Conservation (phyloP, 352 stramenopile genomes). For the Ophiocytium majus region DNA sequence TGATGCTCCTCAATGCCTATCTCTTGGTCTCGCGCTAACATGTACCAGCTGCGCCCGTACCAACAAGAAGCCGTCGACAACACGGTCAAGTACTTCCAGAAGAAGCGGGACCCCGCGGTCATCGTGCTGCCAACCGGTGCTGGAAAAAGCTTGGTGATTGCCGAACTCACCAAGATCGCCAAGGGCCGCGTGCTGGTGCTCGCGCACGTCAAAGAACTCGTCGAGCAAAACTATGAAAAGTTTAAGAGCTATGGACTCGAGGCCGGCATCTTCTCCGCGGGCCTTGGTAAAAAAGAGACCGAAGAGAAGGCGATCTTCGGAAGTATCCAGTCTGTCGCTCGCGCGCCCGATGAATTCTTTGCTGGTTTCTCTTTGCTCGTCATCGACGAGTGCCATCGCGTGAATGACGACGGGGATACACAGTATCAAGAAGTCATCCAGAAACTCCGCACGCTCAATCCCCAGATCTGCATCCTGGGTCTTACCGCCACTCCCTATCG, state of each 20-base stretch:
- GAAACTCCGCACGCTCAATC: not conserved
- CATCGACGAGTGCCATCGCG: not conserved
- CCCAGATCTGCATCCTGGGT: not conserved
- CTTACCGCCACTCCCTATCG: conserved; percentile 8
- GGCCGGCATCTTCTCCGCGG: conserved; percentile 7
- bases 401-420: not conserved
- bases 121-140: conserved; percentile 4
- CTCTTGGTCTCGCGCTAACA: too few species aligned
- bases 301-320: conserved; percentile 13
- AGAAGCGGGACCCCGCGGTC: not conserved
- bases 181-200: conserved; percentile 8
- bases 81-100: not conserved
- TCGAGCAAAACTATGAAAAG: not conserved
- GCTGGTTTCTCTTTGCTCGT: not conserved
- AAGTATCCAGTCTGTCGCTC: not conserved
- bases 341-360: conserved; percentile 10
- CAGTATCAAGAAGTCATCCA: conserved; percentile 11
- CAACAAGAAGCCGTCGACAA: not conserved
- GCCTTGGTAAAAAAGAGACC: conserved; percentile 1
- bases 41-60: conserved; percentile 1
- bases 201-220: conserved; percentile 2
- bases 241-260: conserved; percentile 4
- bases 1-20: conserved; percentile 5
- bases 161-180: conserved; percentile 12
- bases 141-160: conserved; percentile 2